Evolutionary conservation across 2,329 filamentous ascomycete species (phyloP), one percentile per base, ranked within the genome.

Genomic region (Stemphylium beticola): DNA sequence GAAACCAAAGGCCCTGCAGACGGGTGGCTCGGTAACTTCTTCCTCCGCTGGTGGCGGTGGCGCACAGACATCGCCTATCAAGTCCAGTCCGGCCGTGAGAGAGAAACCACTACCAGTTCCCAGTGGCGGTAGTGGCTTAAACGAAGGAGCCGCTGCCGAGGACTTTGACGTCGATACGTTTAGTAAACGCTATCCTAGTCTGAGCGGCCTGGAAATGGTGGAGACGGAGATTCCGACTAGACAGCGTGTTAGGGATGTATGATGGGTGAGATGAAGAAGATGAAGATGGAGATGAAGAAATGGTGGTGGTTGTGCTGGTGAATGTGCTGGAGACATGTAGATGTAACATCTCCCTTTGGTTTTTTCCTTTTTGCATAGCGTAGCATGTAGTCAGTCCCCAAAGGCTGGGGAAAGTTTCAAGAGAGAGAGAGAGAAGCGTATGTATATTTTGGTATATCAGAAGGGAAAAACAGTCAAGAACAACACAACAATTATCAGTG

Each of bases 171-270:
- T 74, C 58, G 77, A 77, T 18, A 83, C 91, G 69, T 97, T 98
- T 73, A 88, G 87, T 57, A 92, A 92, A 76, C 82, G 92, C 54
- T 97, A 92, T 75, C 93, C 93, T 0, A 96, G 90, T 71, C 78
- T 98, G 54, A 88, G 87, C 51, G 85, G 91, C 9, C 85, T 97
- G 64, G 93, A 97, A 78, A 90, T 93, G 87, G 89, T 92, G n/a
- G 90, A 95, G 77, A 85, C 87, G 56, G 89, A 85, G 61, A 75
- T 76, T 53, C 71, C 22, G 22, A 24, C 71, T 4, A 51, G 49
- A 9, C 45, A 63, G 45, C 57, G 40, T 15, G 60, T 66, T 1
- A 57, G 69, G 45, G 66, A 71, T 50, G 53, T 72, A 3, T 65
- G 46, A 36, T 40, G 34, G 12, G 20, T 29, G 14, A 10, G n/a